Percentiles rank a stretch among this genome's conserved stretches.
phyloP scores from a whole-genome alignment of 1,139 yeast genomes.

The Taphrina confusa region DNA sequence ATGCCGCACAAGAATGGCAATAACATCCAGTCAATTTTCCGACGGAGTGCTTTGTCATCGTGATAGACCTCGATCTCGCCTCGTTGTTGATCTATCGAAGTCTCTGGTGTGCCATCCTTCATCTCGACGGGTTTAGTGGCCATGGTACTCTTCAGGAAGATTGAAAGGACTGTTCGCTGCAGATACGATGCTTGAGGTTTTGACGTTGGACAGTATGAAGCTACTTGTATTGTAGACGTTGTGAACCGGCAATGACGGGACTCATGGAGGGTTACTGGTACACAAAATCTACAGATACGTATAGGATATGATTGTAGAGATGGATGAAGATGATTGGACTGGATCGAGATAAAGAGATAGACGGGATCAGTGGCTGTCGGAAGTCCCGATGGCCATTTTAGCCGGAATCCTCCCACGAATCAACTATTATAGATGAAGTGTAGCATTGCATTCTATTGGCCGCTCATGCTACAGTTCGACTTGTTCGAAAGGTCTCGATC shows the following conservation, averaged over 20 bases:
- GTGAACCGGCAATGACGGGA: too few species aligned
- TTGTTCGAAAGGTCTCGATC: too few species aligned
- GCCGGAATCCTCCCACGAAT: too few species aligned
- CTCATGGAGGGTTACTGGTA: too few species aligned
- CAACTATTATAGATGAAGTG: too few species aligned
- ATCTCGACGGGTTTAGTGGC: background rate
- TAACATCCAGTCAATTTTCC: constrained; percentile 36
- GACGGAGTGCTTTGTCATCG: constrained; percentile 38
- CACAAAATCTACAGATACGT: too few species aligned
- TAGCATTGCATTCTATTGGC: too few species aligned
- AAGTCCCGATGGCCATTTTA: background rate
- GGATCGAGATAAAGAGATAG: constrained; percentile 8
- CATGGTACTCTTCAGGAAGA: background rate
- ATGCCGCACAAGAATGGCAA: constrained; percentile 34
- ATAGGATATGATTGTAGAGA: too few species aligned
- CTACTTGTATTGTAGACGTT: too few species aligned
- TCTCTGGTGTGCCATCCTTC: background rate
- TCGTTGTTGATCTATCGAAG: background rate
- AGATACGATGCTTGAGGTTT: background rate
- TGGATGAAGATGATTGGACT: too few species aligned
- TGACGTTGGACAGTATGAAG: too few species aligned
- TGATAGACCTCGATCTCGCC: constrained; percentile 16
- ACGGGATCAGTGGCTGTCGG: constrained; percentile 6
- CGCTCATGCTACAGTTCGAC: too few species aligned
- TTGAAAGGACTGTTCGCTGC: background rate